These are phyloP conservation scores for Patellifolia procumbens DNA, from an alignment of 179 eudicot genomes.

Conservation along the genomic window DNA sequence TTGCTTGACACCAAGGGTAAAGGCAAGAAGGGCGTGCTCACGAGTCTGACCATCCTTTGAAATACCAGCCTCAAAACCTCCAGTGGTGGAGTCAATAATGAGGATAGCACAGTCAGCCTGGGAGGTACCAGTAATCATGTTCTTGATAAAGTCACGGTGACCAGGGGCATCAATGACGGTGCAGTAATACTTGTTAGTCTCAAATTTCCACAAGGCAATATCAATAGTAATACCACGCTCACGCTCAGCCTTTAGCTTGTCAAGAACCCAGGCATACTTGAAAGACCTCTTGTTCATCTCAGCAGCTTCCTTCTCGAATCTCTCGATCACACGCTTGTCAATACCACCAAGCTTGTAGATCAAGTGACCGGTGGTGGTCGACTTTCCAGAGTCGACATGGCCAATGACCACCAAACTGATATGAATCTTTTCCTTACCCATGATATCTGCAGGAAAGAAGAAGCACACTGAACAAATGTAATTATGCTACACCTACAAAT, in stretches of 20 bases:
- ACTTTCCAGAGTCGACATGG: constrained; percentile 49
- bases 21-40: constrained; percentile 37
- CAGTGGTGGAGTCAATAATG: constrained; percentile 51
- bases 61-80: constrained; percentile 43
- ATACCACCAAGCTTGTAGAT: constrained; percentile 51
- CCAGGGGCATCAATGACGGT: constrained; percentile 42
- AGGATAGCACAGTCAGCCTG: constrained; percentile 54
- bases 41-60: constrained; percentile 43
- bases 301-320: constrained; percentile 49
- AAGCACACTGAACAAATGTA: neutral
- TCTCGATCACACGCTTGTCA: constrained; percentile 52
- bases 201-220: constrained; percentile 39
- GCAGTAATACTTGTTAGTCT: constrained; percentile 42
- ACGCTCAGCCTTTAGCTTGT: constrained; percentile 45
- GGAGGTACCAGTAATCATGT: constrained; percentile 54
- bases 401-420: constrained; percentile 47
- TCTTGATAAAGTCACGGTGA: constrained; percentile 50
- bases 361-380: constrained; percentile 45
- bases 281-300: constrained; percentile 56
- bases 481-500: neutral
- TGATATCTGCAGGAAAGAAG: constrained; percentile 5
- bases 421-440: constrained; percentile 53
- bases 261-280: constrained; percentile 42
- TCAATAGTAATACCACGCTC: constrained; percentile 41
- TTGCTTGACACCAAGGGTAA: constrained; percentile 40